These are phyloP conservation scores for Dryadomyces quercivorus DNA, from an alignment of 2,329 filamentous ascomycete species.

Conservation along the genomic window DNA sequence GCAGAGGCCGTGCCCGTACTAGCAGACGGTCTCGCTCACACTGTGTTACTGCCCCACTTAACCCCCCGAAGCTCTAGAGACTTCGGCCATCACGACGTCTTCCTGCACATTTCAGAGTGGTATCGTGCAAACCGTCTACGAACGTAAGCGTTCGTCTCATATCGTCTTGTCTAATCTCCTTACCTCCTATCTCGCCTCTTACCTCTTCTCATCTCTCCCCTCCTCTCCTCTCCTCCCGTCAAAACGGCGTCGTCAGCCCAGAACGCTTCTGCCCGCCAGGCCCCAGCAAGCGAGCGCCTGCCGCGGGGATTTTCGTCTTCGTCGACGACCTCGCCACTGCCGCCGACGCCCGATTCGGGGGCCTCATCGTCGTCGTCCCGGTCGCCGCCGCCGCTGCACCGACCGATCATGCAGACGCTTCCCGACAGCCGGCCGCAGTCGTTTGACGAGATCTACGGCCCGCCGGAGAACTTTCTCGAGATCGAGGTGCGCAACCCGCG, in stretches of 20 bases:
- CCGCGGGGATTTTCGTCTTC: constrained; percentile 7
- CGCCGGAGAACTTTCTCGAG: constrained; percentile 97
- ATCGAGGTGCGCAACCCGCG: constrained; percentile 94
- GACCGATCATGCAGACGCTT: constrained; percentile 44
- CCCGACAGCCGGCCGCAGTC: constrained; percentile 75
- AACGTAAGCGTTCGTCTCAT: too few relatives aligned
- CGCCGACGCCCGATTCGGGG: not conserved
- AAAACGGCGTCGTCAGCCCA: not conserved
- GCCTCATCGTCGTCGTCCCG: constrained; percentile 26
- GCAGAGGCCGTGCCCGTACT: too few relatives aligned
- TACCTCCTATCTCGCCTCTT: not conserved
- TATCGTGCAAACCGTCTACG: too few relatives aligned
- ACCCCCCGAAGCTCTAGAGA: not conserved
- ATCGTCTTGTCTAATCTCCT: not conserved
- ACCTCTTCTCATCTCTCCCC: not conserved
- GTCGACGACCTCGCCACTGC: constrained; percentile 11
- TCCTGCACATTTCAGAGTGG: too few relatives aligned
- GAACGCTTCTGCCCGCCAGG: constrained; percentile 4
- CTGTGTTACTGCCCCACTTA: not conserved
- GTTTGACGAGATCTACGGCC: constrained; percentile 98
- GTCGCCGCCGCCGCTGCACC: constrained; percentile 6
- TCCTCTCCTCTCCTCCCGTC: not conserved
- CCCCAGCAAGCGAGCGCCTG: constrained; percentile 4
- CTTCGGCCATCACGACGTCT: not conserved
- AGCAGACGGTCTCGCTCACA: not conserved